Base-by-base conservation (phyloP, 257 asterid species). In the Solanum piurae region DNA sequence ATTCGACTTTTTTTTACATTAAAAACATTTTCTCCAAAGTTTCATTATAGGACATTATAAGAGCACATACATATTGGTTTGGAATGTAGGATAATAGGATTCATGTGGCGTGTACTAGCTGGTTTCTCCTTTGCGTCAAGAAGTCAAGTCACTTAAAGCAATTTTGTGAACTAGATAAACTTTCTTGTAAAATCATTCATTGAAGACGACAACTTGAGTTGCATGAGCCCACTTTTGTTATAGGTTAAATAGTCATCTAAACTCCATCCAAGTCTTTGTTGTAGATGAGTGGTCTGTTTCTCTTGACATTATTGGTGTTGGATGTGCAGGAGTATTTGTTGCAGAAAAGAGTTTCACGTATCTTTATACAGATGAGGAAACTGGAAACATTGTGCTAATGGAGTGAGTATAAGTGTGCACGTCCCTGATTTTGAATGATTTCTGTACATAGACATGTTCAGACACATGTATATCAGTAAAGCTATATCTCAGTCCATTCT, bases 281-380 rank as follows among this genome's bases (percentile, higher is more conserved):
- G 42, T 80, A 29, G 69, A 80, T 49, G 85, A 80, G 11, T 49
- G 18, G 27, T 12, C 29, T 31, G 29, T 49, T 80, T 80, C 68
- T 31, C 44, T 46, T 80, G 69, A 34, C 80, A 7, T 27, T 91
- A 68, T 49, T 49, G 64, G 62, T 73, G 85, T 87, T 33, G 38
- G 49, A 76, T 89, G 52, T 94, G 90, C 99, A 97, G 99, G 89
- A 93, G 94, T 96, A 58, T 93, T 52, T 91, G 99, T 94, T 85
- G 91, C 91, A 89, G 98, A 93, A 90, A 96, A 92, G 92, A 86
- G 92, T 92, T 91, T 89, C 21, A 87, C 90, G 7, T 96, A 97
- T 91, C 96, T 95, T 79, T 97, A 95, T 90, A 94, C 98, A 7
- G 99, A 97, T 83, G 98, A 95, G 84, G 99, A 95, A 86, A 91